phyloP scores from a whole-genome alignment of 306 rosid species.

The Alnus rubra region DNA sequence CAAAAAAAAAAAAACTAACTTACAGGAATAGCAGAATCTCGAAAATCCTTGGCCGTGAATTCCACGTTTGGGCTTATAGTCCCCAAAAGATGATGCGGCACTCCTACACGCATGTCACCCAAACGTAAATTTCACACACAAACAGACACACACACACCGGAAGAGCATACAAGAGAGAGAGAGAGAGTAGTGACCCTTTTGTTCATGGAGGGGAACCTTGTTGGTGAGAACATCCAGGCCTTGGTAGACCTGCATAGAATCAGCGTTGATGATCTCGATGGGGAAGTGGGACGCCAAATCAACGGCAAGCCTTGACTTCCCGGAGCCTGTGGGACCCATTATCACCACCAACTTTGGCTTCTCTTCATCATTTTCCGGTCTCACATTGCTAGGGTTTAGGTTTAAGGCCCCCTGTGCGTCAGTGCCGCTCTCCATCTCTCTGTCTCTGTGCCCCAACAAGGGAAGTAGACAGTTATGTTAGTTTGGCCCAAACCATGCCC shows the following conservation, averaged over 20 bases:
- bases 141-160: background rate
- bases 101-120: conserved; percentile 42
- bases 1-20: conserved; percentile 3
- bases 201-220: conserved; percentile 63
- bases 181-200: conserved; percentile 44
- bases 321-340: conserved; percentile 89
- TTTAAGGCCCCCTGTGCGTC: conserved; percentile 24
- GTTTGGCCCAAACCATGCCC: background rate
- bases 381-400: conserved; percentile 41
- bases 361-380: conserved; percentile 1
- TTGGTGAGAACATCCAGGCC: conserved; percentile 92
- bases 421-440: background rate
- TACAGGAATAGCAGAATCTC: conserved; percentile 81
- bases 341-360: conserved; percentile 63
- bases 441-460: background rate
- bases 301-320: conserved; percentile 78
- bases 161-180: conserved; percentile 17
- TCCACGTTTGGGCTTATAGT: conserved; percentile 61
- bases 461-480: background rate
- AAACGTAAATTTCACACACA: background rate
- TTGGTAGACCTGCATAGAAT: conserved; percentile 88
- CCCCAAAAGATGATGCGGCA: conserved; percentile 88
- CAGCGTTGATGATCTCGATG: conserved; percentile 82
- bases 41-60: conserved; percentile 78
- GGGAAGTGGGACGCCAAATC: conserved; percentile 77